A percentile compares a stretch with the other conserved stretches of the same genome.
phyloP scores from a whole-genome alignment of 495 filamentous ascomycete genomes.

The Diplogelasinospora grovesii region DNA sequence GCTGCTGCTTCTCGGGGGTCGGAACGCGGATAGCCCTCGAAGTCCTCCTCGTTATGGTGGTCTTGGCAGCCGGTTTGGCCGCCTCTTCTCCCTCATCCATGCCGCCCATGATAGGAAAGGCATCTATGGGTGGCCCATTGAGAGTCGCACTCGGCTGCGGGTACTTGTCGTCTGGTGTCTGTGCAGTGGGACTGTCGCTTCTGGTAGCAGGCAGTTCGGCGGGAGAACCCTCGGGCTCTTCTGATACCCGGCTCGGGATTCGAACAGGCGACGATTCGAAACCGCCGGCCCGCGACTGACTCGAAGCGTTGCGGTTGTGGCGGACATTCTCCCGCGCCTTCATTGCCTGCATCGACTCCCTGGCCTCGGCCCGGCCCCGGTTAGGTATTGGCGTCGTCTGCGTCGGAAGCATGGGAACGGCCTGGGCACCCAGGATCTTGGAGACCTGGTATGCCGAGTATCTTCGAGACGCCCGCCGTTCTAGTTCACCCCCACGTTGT shows the following conservation, averaged over 20 bases:
- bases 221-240: constrained; percentile 45
- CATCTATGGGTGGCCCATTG: constrained; percentile 36
- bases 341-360: constrained; percentile 90
- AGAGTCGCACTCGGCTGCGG: constrained; percentile 47
- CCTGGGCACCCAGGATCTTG: constrained; percentile 76
- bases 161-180: constrained; percentile 57
- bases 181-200: constrained; percentile 41
- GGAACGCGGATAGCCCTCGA: constrained; percentile 17
- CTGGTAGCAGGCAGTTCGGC: constrained; percentile 29
- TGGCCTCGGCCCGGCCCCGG: constrained; percentile 69
- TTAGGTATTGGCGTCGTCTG: constrained; percentile 87
- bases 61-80: constrained; percentile 10
- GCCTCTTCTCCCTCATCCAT: constrained; percentile 25
- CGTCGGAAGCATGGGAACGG: constrained; percentile 76
- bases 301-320: constrained; percentile 51
- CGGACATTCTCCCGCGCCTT: constrained; percentile 64
- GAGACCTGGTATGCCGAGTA: constrained; percentile 96
- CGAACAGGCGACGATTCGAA: constrained; percentile 57
- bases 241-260: constrained; percentile 57
- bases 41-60: no score
- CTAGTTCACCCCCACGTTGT: constrained; percentile 86
- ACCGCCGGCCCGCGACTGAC: constrained; percentile 27
- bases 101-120: constrained; percentile 25
- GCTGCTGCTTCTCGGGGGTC: constrained; percentile 36
- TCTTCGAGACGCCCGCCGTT: constrained; percentile 82